Evolutionary conservation across 108 stramenopile species (phyloP).

Genomic region (Conticribra guillardii): DNA sequence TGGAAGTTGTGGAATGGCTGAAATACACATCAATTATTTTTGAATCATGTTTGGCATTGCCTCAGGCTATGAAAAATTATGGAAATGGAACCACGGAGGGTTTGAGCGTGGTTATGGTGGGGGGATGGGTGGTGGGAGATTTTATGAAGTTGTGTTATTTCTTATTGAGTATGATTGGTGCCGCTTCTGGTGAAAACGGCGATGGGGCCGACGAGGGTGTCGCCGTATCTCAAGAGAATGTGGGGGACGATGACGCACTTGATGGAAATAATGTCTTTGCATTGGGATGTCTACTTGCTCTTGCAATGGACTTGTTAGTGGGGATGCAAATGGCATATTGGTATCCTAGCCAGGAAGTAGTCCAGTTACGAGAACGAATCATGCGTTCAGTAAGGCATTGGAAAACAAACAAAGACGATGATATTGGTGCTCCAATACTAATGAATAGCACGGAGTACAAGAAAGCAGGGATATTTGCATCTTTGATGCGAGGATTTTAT

Average conservation of each 20-base stretch:
- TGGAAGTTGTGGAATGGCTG: constrained; percentile 28
- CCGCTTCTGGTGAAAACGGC: background rate
- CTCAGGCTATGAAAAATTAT: constrained; percentile 45
- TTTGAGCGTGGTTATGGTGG: constrained; percentile 43
- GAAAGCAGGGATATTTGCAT: constrained; percentile 20
- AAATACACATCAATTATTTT: constrained; percentile 40
- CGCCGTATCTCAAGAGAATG: background rate
- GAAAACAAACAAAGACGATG: constrained; percentile 39
- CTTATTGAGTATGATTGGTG: constrained; percentile 21
- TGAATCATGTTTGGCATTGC: constrained; percentile 48
- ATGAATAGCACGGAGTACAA: constrained; percentile 12
- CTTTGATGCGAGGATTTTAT: constrained; percentile 12
- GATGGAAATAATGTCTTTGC: constrained; percentile 42
- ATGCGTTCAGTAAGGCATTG: constrained; percentile 28
- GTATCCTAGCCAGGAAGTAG: constrained; percentile 20
- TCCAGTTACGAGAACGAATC: constrained; percentile 31
- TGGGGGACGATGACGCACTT: constrained; percentile 6
- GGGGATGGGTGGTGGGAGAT: constrained; percentile 47
- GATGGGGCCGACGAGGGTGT: background rate
- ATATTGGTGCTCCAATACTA: constrained; percentile 12
- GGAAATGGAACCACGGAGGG: constrained; percentile 41
- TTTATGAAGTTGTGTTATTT: constrained; percentile 52
- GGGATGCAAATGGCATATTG: constrained; percentile 33
- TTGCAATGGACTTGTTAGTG: constrained; percentile 41
- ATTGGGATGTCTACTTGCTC: constrained; percentile 43